Evolutionary conservation across 495 filamentous ascomycete species (phyloP), one percentile per base, ranked within the genome.

Genomic region (Aspergillus biplanus): DNA sequence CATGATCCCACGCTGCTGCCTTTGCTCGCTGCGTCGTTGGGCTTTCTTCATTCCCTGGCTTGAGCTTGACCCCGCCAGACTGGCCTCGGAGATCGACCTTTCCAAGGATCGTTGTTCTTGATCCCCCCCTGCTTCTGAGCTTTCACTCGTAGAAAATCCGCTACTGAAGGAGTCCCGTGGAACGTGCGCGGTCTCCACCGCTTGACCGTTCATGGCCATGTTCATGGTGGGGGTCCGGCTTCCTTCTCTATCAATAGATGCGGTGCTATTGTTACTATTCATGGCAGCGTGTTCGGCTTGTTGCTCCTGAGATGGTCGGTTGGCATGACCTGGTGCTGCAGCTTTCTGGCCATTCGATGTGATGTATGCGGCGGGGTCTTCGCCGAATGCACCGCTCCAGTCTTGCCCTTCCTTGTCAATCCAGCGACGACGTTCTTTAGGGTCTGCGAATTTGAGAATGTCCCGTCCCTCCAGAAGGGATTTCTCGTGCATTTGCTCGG

Each of bases 331-430:
- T 6, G 84, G 82, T 66, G 86, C 84, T 5, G 83, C 79, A 75
- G 47, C 69, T 69, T 85, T 85, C n/a, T 73, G 72, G 4, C 83
- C 83, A 16, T 70, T 66, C 3, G 71, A 69, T 61, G 87, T 80
- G 37, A 85, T 77, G 56, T 82, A 84, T 0, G 82, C 79, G 42
- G 81, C 78, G 3, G 87, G 85, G 60, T 89, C 88, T 16, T 88
- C 74, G 7, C 86, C 87, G 58, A 97, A 97, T 1, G 92, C 91
- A n/a, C 90, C 91, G 46, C 82, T 87, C 94, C 93, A 97, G 72
- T 97, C 92, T 16, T 86, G 86, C 5, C 94, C 94, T 57, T 90
- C 86, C 67, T 87, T 89, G 37, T 86, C 82, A 18, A 97, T 78
- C 91, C 94, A 97, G 64, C 83, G 88, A 59, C 86, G 71, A 65